Conservation (phyloP, 2,329 filamentous ascomycete species). For the Chaetomium strumarium region DNA sequence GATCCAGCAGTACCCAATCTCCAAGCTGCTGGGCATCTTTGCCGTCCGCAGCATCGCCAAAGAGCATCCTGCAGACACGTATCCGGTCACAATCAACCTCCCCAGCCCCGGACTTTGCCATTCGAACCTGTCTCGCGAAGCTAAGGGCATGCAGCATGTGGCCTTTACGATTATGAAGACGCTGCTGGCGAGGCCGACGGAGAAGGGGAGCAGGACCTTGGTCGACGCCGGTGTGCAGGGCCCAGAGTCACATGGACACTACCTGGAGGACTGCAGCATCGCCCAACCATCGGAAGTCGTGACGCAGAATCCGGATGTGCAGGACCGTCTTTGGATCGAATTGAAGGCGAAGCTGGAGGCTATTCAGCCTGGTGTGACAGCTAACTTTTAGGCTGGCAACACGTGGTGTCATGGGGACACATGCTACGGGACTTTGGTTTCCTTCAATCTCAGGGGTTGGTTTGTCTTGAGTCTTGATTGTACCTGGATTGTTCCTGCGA, state of each 20-base stretch:
- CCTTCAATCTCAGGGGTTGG: background rate
- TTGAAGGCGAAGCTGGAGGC: constrained; percentile 4
- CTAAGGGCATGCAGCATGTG: background rate
- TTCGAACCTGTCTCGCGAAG: constrained; percentile 4
- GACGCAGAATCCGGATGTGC: background rate
- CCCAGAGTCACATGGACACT: constrained; percentile 1
- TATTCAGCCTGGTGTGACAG: constrained; percentile 7
- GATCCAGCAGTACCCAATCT: constrained; percentile 7
- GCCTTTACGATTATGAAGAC: background rate
- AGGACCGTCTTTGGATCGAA: constrained; percentile 3
- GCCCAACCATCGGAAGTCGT: background rate
- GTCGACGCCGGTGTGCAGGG: background rate
- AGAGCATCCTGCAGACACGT: background rate
- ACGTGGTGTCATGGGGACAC: background rate
- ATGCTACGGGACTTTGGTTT: background rate
- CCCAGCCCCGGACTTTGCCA: constrained; percentile 9
- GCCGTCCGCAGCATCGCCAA: constrained; percentile 7
- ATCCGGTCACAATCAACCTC: constrained; percentile 6
- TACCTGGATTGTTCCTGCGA: too few species aligned
- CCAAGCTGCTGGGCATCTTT: constrained; percentile 9
- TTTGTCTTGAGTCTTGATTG: background rate
- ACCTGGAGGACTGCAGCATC: constrained; percentile 5
- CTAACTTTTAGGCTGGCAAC: constrained; percentile 1
- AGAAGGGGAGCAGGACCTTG: constrained; percentile 5
- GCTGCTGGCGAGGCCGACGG: constrained; percentile 2